Evolutionary conservation across 352 stramenopile species (phyloP), one percentile per base, ranked within the genome.

Genomic region (Globisporangium okanoganense): DNA sequence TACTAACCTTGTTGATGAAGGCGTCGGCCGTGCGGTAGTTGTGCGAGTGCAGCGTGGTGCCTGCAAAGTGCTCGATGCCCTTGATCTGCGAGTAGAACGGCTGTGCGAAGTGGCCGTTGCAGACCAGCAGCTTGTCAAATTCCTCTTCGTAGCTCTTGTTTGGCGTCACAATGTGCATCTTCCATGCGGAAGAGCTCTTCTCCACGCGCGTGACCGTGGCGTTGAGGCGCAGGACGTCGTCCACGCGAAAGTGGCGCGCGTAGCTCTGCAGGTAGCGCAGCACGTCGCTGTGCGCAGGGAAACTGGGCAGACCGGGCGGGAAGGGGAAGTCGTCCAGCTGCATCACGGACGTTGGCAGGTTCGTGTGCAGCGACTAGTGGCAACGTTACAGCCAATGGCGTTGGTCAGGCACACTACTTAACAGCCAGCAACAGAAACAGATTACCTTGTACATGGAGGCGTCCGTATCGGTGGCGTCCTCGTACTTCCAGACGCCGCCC

Each of bases 401-500:
- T 22, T 22, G 40, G 18, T 43, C 13, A n/a, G 36, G 36, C 18
- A 12, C 4, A 22, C 16, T 20, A n/a, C n/a, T 45, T 6, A 10
- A 45, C 5, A 9, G 10, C 20, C 33, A 22, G 18, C 3, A 56
- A 22, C 35, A 22, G 24, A 10, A 35, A 20, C 18, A 47, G 7
- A 43, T 9, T 43, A 87, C 81, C 72, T 92, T 78, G 58, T 94
- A 94, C 57, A 94, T 78, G 61, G 59, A 89, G 58, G 84, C 69
- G 47, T 89, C 69, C 1, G 64, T 69, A 49, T 74, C 52, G 3
- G 69, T 73, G 13, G 59, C 59, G 6, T 80, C 76, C 45, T 88
- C 73, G 65, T 90, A 94, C 36, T 84, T 88, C 84, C 84, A 94
- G n/a, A 94, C 73, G 20, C 84, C 84, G 5, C 84, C 84, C n/a